These are phyloP conservation scores for Solanum neorickii DNA, from an alignment of 257 asterid genomes.

Conservation along the genomic window DNA sequence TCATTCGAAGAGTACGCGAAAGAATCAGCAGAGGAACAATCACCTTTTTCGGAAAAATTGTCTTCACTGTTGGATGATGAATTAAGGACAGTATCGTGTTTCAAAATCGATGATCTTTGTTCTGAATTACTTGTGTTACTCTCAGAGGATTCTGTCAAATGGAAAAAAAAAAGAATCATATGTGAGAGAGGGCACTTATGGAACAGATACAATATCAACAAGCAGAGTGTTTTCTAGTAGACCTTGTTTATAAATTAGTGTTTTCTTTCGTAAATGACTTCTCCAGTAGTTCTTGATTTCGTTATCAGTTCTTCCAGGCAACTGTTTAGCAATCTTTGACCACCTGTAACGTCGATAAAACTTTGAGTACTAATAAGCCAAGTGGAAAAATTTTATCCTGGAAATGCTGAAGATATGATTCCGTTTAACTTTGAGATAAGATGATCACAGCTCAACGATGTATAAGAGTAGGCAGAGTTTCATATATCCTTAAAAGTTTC, in stretches of 20 bases:
- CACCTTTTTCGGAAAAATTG: neutral
- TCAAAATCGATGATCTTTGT: neutral
- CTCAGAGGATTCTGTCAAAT: neutral
- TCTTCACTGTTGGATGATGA: neutral
- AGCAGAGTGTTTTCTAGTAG: neutral
- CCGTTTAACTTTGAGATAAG: neutral
- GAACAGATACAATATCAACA: neutral
- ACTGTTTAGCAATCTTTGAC: conserved; percentile 57
- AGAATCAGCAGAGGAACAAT: conserved; percentile 1
- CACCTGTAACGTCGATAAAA: conserved; percentile 24
- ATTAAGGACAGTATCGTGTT: neutral
- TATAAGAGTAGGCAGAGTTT: neutral
- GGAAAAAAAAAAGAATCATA: neutral
- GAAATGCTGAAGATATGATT: neutral
- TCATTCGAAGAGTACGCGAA: conserved; percentile 14
- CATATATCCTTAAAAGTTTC: neutral
- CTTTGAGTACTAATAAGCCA: neutral
- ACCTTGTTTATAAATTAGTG: conserved; percentile 15
- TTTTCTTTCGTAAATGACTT: conserved; percentile 42
- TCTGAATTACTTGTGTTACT: neutral
- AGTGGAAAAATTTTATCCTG: neutral
- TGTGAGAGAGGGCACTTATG: neutral
- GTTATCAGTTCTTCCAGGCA: conserved; percentile 80
- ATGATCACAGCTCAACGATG: neutral
- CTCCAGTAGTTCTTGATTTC: conserved; percentile 78